Evolutionary conservation across 2,329 filamentous ascomycete genomes (phyloP).

Genomic region (Sporothrix sp.): DNA sequence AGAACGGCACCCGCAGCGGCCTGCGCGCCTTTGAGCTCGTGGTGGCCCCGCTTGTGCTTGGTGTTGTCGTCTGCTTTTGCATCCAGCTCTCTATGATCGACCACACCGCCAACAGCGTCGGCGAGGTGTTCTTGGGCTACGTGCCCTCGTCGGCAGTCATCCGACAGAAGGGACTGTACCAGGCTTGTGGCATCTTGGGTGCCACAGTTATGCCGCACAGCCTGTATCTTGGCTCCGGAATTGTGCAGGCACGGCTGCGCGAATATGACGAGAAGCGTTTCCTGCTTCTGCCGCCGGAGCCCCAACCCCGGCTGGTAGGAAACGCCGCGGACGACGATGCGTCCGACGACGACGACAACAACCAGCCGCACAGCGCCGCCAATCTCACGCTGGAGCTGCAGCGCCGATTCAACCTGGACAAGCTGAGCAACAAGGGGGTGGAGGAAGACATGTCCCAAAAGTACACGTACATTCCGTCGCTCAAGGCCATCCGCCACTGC

Average conservation of each 20-base stretch:
- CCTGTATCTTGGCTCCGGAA: constrained; percentile 58
- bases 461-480: constrained; percentile 56
- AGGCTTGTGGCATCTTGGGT: constrained; percentile 66
- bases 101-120: constrained; percentile 39
- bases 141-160: constrained; percentile 51
- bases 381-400: background rate
- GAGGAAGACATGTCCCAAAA: constrained; percentile 29
- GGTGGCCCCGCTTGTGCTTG: constrained; percentile 54
- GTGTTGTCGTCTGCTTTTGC: constrained; percentile 60
- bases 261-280: constrained; percentile 52
- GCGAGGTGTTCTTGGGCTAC: constrained; percentile 55
- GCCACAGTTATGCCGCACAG: constrained; percentile 67
- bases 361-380: background rate
- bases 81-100: constrained; percentile 56
- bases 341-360: constrained; percentile 20
- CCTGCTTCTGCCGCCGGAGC: constrained; percentile 25
- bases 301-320: constrained; percentile 14
- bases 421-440: background rate
- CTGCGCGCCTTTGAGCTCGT: constrained; percentile 56
- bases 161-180: constrained; percentile 49
- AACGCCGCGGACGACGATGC: constrained; percentile 19
- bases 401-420: background rate
- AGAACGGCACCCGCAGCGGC: constrained; percentile 45
- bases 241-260: constrained; percentile 55
- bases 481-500: constrained; percentile 62